Conservation (phyloP, 371 early-diverging fungal genomes). For the Mortierella sp. region DNA sequence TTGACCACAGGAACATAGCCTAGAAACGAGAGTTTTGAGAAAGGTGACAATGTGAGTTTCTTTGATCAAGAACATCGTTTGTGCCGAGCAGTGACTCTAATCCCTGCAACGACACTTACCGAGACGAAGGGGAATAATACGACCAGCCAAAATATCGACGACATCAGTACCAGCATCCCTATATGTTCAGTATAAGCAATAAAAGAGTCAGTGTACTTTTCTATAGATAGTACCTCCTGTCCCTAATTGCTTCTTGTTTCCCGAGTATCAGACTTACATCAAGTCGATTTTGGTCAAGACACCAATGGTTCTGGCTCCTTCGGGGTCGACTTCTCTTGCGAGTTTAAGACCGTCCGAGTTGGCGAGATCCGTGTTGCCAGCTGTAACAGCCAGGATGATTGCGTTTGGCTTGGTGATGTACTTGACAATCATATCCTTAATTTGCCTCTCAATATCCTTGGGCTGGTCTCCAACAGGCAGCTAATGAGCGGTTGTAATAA, state of each 20-base stretch:
- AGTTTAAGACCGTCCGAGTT: slow-evolving; percentile 99
- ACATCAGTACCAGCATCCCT: slow-evolving; percentile 98
- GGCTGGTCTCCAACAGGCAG: slow-evolving; percentile 99
- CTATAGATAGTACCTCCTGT: background rate
- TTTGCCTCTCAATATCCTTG: slow-evolving; percentile 98
- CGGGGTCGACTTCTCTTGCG: slow-evolving; percentile 98
- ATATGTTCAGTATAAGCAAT: background rate
- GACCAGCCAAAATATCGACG: slow-evolving; percentile 97
- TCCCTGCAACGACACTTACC: background rate
- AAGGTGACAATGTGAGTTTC: background rate
- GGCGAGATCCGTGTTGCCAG: slow-evolving; percentile 98
- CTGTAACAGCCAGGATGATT: slow-evolving; percentile 98
- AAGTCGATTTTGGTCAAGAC: slow-evolving; percentile 99
- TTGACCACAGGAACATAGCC: slow-evolving; percentile 94
- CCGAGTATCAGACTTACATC: slow-evolving; percentile 72
- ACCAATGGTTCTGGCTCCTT: slow-evolving; percentile 98
- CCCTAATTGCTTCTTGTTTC: background rate
- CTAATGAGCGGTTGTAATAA: slow-evolving; percentile 50
- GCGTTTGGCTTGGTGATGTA: slow-evolving; percentile 96
- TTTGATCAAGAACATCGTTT: background rate
- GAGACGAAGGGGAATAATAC: slow-evolving; percentile 95
- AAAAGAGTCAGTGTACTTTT: background rate
- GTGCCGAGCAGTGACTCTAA: too few relatives aligned
- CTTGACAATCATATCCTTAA: slow-evolving; percentile 96
- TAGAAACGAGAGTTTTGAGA: background rate